phyloP scores from a whole-genome alignment of 129 eudicot species.

The Centella asiatica region DNA sequence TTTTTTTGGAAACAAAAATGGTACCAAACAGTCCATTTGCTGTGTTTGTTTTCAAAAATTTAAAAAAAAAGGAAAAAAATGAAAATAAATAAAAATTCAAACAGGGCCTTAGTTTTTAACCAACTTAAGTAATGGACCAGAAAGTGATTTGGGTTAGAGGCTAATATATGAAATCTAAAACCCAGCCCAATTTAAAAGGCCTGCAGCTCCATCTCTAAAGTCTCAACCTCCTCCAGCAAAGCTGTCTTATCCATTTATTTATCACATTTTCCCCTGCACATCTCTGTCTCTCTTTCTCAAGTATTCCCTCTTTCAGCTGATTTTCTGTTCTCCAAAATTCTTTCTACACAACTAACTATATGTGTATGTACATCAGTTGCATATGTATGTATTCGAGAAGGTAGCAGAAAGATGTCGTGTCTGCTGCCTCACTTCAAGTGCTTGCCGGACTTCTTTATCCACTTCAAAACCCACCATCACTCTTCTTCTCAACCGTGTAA shows the following conservation, averaged over 20 bases:
- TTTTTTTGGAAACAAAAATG: too few species aligned
- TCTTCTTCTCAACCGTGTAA: constrained; percentile 33
- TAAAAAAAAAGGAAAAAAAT: too few species aligned
- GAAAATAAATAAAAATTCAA: too few species aligned
- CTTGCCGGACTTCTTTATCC: constrained; percentile 59
- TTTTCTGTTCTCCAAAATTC: too few species aligned
- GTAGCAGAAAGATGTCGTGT: constrained; percentile 60
- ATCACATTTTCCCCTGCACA: neutral
- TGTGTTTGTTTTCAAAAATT: too few species aligned
- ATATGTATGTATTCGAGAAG: neutral
- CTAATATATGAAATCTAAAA: too few species aligned
- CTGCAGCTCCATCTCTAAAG: neutral
- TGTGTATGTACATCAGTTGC: constrained; percentile 9
- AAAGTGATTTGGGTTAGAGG: too few species aligned
- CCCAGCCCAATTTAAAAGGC: neutral
- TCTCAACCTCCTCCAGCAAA: neutral
- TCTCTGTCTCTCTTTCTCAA: too few species aligned
- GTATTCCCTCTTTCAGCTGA: too few species aligned
- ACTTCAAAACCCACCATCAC: constrained; percentile 39
- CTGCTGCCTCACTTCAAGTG: constrained; percentile 92
- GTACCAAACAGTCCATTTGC: too few species aligned
- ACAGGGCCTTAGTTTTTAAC: too few species aligned
- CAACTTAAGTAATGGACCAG: too few species aligned
- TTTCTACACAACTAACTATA: constrained; percentile 11
- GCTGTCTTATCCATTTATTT: constrained; percentile 27